A percentile compares a stretch with the other conserved stretches of the same genome.
phyloP scores from a whole-genome alignment of 2,329 filamentous ascomycete genomes.

The Fusarium staphyleae region DNA sequence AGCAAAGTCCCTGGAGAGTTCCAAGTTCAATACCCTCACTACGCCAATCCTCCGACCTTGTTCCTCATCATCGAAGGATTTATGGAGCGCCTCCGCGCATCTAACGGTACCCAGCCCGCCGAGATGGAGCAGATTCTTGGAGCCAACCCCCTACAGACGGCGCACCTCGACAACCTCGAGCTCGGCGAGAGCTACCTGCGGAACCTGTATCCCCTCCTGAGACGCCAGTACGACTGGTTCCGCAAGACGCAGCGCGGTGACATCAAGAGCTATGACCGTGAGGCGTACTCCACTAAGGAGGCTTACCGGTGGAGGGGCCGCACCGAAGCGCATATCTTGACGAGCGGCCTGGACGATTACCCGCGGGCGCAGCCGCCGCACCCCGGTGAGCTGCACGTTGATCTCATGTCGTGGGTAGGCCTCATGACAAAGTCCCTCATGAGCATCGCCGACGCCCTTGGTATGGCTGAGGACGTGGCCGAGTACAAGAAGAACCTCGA shows the following conservation, averaged over 20 bases:
- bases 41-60: constrained; percentile 94
- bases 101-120: constrained; percentile 55
- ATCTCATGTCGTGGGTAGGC: constrained; percentile 97
- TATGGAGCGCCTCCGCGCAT: constrained; percentile 74
- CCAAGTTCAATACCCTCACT: constrained; percentile 94
- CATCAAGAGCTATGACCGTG: constrained; percentile 87
- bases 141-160: constrained; percentile 62
- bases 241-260: constrained; percentile 89
- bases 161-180: constrained; percentile 71
- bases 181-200: constrained; percentile 75
- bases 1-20: constrained; percentile 96
- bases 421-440: constrained; percentile 89
- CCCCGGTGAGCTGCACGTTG: constrained; percentile 92
- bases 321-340: constrained; percentile 84
- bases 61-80: constrained; percentile 89
- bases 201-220: constrained; percentile 83
- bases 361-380: constrained; percentile 92
- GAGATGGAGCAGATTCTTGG: constrained; percentile 54
- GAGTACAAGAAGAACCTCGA: constrained; percentile 75
- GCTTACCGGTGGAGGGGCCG: constrained; percentile 95
- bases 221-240: constrained; percentile 94
- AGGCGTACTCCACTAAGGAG: constrained; percentile 87
- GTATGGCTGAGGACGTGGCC: constrained; percentile 75
- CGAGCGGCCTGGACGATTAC: constrained; percentile 95
- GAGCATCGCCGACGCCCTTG: constrained; percentile 79